phyloP scores from a whole-genome alignment of 208 protist genomes.

The Novymonas esmeraldas region DNA sequence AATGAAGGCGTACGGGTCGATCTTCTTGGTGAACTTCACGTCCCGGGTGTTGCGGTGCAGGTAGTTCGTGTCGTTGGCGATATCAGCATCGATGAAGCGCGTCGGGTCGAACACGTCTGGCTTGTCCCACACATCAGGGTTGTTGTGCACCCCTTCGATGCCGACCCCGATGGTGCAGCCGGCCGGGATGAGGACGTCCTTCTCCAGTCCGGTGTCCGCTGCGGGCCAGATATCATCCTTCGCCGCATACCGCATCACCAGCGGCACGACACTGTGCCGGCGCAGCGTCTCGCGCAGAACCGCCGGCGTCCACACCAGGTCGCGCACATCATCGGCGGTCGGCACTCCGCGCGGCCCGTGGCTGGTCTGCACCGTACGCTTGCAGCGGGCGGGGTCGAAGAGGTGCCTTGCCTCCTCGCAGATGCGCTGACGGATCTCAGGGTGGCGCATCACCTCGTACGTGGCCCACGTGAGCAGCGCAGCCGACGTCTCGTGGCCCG shows the following conservation, averaged over 20 bases:
- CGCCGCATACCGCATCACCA: conserved; percentile 82
- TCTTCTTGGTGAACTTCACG: conserved; percentile 59
- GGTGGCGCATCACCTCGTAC: conserved; percentile 83
- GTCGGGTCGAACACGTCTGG: conserved; percentile 80
- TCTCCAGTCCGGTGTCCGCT: conserved; percentile 73
- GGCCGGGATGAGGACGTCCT: conserved; percentile 71
- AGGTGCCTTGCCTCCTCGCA: conserved; percentile 64
- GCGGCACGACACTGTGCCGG: conserved; percentile 82
- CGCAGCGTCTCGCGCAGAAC: conserved; percentile 89
- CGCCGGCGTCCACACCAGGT: conserved; percentile 77
- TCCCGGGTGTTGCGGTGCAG: conserved; percentile 33
- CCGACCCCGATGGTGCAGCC: conserved; percentile 81
- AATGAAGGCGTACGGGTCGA: conserved; percentile 90
- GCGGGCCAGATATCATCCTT: conserved; percentile 80
- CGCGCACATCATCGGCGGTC: conserved; percentile 53
- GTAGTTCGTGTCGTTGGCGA: conserved; percentile 79
- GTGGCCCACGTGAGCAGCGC: conserved; percentile 89
- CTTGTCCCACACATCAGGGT: conserved; percentile 81
- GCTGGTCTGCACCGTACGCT: conserved; percentile 51
- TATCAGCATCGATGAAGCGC: conserved; percentile 80
- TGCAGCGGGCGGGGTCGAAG: conserved; percentile 76
- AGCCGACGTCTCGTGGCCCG: conserved; percentile 90
- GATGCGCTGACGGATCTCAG: conserved; percentile 58
- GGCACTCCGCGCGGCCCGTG: conserved; percentile 70
- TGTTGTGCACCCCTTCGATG: conserved; percentile 82